Percentiles rank a stretch among this genome's conserved stretches.
Conservation (phyloP, 2,329 filamentous ascomycete genomes). For the Graphium sp. region DNA sequence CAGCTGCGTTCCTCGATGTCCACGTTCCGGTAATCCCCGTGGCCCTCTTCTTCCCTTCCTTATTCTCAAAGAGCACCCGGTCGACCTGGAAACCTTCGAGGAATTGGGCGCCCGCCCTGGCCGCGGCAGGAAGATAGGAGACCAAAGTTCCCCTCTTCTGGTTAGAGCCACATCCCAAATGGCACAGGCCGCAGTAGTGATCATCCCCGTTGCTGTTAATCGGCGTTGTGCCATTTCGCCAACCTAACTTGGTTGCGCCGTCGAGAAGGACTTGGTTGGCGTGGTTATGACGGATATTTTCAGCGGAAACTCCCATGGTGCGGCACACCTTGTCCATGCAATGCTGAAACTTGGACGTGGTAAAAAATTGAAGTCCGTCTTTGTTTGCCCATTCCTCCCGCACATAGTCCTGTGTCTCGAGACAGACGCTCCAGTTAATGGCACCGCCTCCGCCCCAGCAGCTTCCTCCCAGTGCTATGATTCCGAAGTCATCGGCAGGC, state of each 20-base stretch:
- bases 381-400: constrained; percentile 63
- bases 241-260: constrained; percentile 58
- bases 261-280: constrained; percentile 58
- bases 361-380: constrained; percentile 55
- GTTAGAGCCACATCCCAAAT: constrained; percentile 42
- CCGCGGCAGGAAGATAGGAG: constrained; percentile 66
- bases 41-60: constrained; percentile 32
- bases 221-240: constrained; percentile 49
- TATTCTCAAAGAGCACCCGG: constrained; percentile 48
- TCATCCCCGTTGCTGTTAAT: constrained; percentile 62
- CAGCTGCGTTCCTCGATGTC: constrained; percentile 51
- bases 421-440: constrained; percentile 62
- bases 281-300: constrained; percentile 54
- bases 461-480: constrained; percentile 49
- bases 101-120: constrained; percentile 59
- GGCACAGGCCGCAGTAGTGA: constrained; percentile 58
- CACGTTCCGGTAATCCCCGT: constrained; percentile 59
- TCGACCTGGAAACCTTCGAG: constrained; percentile 68
- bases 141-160: constrained; percentile 68
- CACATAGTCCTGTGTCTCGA: constrained; percentile 57
- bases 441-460: constrained; percentile 78
- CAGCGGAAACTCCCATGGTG: constrained; percentile 57
- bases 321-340: constrained; percentile 64
- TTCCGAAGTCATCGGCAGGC: constrained; percentile 35
- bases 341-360: constrained; percentile 56